Evolutionary conservation across 1,139 yeast species (phyloP).

Genomic region (Candida freyschussii): DNA sequence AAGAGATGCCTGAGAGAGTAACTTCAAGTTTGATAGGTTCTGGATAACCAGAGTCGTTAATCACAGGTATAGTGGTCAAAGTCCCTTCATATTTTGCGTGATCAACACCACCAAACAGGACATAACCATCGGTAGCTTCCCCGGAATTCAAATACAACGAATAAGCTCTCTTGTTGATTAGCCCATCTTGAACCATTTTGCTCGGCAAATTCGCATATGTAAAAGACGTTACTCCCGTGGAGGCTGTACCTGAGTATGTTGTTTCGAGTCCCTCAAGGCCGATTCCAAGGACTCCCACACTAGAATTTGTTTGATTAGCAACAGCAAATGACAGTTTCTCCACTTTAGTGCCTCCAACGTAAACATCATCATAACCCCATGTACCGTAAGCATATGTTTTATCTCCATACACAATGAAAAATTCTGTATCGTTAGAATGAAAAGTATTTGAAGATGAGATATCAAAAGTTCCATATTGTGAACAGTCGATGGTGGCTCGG

Average conservation of each 20-base stretch:
- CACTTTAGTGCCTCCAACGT: conserved; percentile 41
- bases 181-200: conserved; percentile 47
- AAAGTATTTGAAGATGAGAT: conserved; percentile 32
- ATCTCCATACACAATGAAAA: conserved; percentile 60
- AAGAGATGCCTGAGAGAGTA: conserved; percentile 36
- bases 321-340: conserved; percentile 45
- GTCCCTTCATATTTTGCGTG: conserved; percentile 45
- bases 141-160: conserved; percentile 44
- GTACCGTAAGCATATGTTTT: conserved; percentile 53
- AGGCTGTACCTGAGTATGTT: conserved; percentile 29
- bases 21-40: conserved; percentile 40
- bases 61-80: conserved; percentile 40
- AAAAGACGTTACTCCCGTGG: conserved; percentile 17
- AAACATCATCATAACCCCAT: conserved; percentile 58
- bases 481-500: conserved; percentile 29
- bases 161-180: conserved; percentile 47
- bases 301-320: conserved; percentile 49
- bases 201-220: conserved; percentile 54
- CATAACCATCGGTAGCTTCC: conserved; percentile 37
- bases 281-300: conserved; percentile 60
- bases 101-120: conserved; percentile 59
- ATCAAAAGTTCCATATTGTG: conserved; percentile 39
- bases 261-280: conserved; percentile 54
- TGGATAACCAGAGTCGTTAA: conserved; percentile 30
- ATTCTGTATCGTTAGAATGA: conserved; percentile 39